Percentiles rank a stretch among this genome's conserved stretches.
Conservation (phyloP, 192 early-diverging fungal species). For the Podochytrium sp. region DNA sequence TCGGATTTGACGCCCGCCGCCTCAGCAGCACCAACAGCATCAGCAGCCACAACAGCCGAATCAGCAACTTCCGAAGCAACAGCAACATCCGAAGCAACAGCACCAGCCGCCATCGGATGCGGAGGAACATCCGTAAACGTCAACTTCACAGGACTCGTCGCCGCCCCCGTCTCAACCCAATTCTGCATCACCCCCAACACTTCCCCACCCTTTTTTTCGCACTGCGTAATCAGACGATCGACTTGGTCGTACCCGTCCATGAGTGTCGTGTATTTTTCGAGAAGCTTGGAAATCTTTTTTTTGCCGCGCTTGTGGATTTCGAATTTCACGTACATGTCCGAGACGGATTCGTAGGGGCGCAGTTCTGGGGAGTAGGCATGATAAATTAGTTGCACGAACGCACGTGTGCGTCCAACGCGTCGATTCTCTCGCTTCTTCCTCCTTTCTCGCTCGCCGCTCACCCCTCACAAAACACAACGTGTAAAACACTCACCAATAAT, state of each 20-base stretch:
- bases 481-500: conserved; percentile 53
- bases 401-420: no score
- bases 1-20: no score
- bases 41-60: conserved; percentile 13
- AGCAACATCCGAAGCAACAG: no score
- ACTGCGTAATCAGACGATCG: conserved; percentile 59
- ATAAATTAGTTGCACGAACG: no score
- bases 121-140: no score
- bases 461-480: no score
- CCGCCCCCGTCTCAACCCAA: conserved; percentile 48
- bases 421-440: no score
- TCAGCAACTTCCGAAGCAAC: conserved; percentile 7
- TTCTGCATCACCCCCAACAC: conserved; percentile 49
- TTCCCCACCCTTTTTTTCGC: conserved; percentile 59
- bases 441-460: no score
- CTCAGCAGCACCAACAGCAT: no score
- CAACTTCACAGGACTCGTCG: background rate
- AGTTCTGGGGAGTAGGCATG: conserved; percentile 30
- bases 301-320: conserved; percentile 58
- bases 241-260: conserved; percentile 68
- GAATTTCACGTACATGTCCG: conserved; percentile 55
- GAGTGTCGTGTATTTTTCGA: conserved; percentile 58
- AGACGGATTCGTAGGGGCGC: conserved; percentile 62
- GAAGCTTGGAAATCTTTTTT: conserved; percentile 41
- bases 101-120: no score